Conservation (phyloP, 306 rosid genomes). For the Acacia crassicarpa region DNA sequence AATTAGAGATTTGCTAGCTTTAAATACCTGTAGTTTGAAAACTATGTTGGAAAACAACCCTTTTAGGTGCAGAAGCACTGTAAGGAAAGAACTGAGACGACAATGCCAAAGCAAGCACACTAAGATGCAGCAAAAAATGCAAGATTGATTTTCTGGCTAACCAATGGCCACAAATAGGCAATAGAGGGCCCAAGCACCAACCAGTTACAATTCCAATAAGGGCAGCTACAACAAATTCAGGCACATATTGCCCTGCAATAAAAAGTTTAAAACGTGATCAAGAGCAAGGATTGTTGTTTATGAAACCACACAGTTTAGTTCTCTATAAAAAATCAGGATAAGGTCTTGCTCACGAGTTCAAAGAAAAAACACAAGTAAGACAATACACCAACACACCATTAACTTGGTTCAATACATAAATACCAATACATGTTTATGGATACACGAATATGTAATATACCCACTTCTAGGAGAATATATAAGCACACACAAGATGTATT, state of each 20-base stretch:
- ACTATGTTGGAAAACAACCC: slow-evolving; percentile 79
- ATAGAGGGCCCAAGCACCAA: slow-evolving; percentile 78
- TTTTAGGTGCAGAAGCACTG: slow-evolving; percentile 80
- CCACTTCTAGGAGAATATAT: background rate
- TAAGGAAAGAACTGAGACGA: slow-evolving; percentile 96
- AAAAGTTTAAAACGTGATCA: slow-evolving; percentile 22
- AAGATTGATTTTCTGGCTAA: slow-evolving; percentile 78
- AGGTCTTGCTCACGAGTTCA: slow-evolving; percentile 4
- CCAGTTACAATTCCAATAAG: slow-evolving; percentile 74
- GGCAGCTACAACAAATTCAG: slow-evolving; percentile 76
- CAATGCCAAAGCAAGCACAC: slow-evolving; percentile 68
- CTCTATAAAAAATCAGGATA: slow-evolving; percentile 9
- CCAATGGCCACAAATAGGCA: slow-evolving; percentile 85
- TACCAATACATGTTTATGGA: background rate
- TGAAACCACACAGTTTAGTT: slow-evolving; percentile 19
- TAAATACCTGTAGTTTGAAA: slow-evolving; percentile 75
- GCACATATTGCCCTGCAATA: slow-evolving; percentile 73
- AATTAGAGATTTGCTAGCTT: slow-evolving; percentile 20
- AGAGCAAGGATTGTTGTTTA: slow-evolving; percentile 12
- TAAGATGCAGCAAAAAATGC: slow-evolving; percentile 76
- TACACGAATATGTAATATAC: background rate
- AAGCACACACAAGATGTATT: background rate
- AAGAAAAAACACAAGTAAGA: slow-evolving; percentile 22
- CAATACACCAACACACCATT: background rate
- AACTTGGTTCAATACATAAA: slow-evolving; percentile 16